Evolutionary conservation across 805 yeast genomes (phyloP), one percentile per base, ranked within the genome.

Genomic region (Candida taoyuanica): DNA sequence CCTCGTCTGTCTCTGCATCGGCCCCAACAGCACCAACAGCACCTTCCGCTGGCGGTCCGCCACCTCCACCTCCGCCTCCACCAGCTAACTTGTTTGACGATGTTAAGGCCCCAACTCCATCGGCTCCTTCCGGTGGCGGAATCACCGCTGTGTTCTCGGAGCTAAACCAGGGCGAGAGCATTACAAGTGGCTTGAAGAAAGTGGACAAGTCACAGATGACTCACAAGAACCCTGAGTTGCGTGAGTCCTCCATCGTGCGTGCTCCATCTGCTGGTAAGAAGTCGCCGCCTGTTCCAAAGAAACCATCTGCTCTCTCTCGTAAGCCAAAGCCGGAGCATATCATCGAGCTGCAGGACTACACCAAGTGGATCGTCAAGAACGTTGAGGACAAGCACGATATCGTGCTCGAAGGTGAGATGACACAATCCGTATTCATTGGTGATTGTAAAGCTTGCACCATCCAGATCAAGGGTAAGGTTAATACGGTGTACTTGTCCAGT

Each of bases 31-130:
- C n/a, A n/a, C n/a, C n/a, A n/a, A n/a, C n/a, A n/a, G n/a, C n/a
- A n/a, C n/a, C n/a, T n/a, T n/a, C n/a, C n/a, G n/a, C n/a, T n/a
- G n/a, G n/a, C n/a, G n/a, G n/a, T n/a, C n/a, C 95, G 14, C 97
- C 97, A 2, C 95, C 95, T 3, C 95, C 95, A n/a, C 97, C 97
- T 3, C 95, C 95, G 2, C 95, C 95, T 4, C 95, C 96, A 8
- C 91, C 95, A 19, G 79, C 94, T 8, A 65, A 79, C 40, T 67
- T 83, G 26, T 85, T 78, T 55, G 58, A 48, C 29, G 78, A 74
- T 41, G 57, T 54, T 2, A 53, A 37, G 35, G 19, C 48, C 2
- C 31, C 60, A 16, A 34, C 60, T 9, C 40, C 65, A 0, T 36
- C 58, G 5, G 36, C 58, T 1, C 35, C 59, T 7, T 47, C 57